Evolutionary conservation across 2,329 filamentous ascomycete genomes (phyloP), one percentile per base, ranked within the genome.

Genomic region (Penicillium hesseltinei): DNA sequence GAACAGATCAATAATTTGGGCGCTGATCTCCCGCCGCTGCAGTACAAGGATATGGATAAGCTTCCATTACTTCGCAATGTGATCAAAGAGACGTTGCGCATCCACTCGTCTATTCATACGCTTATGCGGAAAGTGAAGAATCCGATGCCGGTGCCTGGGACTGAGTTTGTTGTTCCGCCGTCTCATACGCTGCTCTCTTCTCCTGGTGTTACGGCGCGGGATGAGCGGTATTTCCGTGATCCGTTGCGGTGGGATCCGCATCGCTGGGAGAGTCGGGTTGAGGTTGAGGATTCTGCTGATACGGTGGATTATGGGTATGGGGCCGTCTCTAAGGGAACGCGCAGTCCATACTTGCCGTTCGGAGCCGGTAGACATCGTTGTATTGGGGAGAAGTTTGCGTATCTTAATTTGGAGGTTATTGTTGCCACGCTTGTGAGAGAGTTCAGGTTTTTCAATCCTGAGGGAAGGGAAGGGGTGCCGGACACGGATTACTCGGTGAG

Each of bases 121-220:
- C 84, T 91, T 61, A 81, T 91, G 78, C 86, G 88, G 64, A 85
- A 87, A 65, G 88, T 90, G 66, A 91, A 86, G 73, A 83, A 82
- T 51, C 85, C 87, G 1, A 78, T 91, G 67, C 75, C 81, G 0
- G 78, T 89, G 25, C 67, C 77, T 29, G 70, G 75, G 29, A 72
- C 74, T 19, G 54, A 89, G 63, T 95, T 87, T 70, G 84, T 90
- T 57, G 84, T 97, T 61, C 92, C 93, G 6, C 83, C 88, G 2
- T 85, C 82, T 35, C 91, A 96, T 77, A 84, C 83, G 25, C 84
- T 97, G 42, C 85, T 97, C 63, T 86, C 92, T 33, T 90, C 92
- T 0, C 91, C 92, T 1, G 91, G 90, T 59, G 88, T 93, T 61
- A 78, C 75, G 2, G 73, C 77, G 2, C 77, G 82, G 36, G 82